Conservation (phyloP, 2,329 filamentous ascomycete genomes). For the Fusarium dlaminii region DNA sequence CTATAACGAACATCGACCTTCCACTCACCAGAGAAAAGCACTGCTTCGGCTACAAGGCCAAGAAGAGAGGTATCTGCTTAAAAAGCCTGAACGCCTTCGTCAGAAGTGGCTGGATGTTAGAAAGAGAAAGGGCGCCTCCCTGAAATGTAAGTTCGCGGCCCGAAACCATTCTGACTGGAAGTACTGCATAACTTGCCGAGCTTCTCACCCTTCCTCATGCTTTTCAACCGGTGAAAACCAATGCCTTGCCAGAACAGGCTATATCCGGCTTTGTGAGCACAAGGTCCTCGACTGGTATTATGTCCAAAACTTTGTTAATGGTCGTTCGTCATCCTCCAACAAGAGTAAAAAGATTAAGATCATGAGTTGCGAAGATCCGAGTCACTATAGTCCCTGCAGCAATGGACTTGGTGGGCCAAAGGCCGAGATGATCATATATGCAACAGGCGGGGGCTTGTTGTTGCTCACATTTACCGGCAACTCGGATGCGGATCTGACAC, state of each 20-base stretch:
- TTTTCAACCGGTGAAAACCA: rapidly evolving
- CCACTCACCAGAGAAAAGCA: not conserved
- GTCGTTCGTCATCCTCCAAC: not conserved
- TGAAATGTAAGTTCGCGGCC: not conserved
- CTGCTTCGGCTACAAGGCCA: not conserved
- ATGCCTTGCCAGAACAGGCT: not conserved
- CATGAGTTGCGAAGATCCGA: not conserved
- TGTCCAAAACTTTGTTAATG: not conserved
- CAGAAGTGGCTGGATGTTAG: not conserved
- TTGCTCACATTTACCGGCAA: not conserved
- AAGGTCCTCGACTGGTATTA: not conserved
- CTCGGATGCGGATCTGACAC: not conserved
- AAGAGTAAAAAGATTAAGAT: not conserved
- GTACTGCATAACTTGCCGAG: not conserved
- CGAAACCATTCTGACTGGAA: not conserved
- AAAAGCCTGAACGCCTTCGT: not conserved
- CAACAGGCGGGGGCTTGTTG: not conserved
- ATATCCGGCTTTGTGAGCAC: not conserved
- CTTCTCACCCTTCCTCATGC: not conserved
- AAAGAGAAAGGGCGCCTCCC: not conserved
- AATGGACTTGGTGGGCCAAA: rapidly evolving
- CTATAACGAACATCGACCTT: not conserved
- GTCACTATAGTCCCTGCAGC: not conserved
- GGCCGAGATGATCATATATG: not conserved
- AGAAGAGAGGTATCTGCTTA: not conserved